A percentile compares a stretch with the other conserved stretches of the same genome.
These are phyloP conservation scores for Cotoneaster glaucophyllus DNA, from an alignment of 306 rosid species.

Conservation along the genomic window DNA sequence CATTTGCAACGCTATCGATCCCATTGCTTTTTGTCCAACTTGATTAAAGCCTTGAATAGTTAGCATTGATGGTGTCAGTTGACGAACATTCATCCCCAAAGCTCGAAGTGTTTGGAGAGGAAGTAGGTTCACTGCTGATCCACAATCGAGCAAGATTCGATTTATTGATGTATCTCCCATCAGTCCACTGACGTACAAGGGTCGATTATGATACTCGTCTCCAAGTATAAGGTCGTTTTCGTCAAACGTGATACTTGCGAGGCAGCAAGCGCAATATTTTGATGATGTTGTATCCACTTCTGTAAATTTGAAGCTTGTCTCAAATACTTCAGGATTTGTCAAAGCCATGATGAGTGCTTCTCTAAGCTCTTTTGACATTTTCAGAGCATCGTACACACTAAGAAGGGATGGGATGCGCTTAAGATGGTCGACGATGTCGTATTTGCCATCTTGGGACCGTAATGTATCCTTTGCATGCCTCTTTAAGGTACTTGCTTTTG, in stretches of 20 bases:
- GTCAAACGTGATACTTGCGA: neutral
- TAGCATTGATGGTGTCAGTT: neutral
- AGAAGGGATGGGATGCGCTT: neutral
- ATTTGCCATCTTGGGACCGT: neutral
- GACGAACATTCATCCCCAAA: neutral
- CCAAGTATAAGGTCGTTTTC: neutral
- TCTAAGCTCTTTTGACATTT: too few species aligned
- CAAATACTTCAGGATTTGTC: neutral
- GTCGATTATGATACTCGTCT: neutral
- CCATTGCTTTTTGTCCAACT: neutral
- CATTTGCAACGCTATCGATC: neutral
- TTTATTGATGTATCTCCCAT: neutral
- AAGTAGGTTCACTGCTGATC: neutral
- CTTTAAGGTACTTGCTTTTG: neutral
- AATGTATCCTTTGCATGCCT: fast-evolving
- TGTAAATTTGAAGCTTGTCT: neutral
- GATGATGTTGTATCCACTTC: neutral
- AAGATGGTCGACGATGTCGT: neutral
- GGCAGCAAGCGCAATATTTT: neutral
- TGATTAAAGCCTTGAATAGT: neutral
- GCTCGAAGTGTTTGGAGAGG: neutral
- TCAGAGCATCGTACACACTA: neutral
- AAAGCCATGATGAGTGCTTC: neutral
- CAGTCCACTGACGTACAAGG: neutral
- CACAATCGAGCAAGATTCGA: neutral